Conservation (phyloP, 169 alveolate species). For the Plasmodium inui region DNA sequence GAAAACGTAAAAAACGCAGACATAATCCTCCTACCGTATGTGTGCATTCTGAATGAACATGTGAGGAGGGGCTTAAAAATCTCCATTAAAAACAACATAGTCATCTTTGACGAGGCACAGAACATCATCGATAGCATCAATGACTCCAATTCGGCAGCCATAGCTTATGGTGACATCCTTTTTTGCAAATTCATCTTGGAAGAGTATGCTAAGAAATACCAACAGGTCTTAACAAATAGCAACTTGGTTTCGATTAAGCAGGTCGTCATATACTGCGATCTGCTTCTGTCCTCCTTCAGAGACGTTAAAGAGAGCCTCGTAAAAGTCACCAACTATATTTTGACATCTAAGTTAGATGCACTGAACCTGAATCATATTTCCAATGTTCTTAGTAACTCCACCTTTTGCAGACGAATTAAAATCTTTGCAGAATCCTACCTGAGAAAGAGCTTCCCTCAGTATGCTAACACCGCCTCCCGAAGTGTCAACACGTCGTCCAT, state of each 20-base stretch:
- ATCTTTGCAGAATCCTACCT: constrained; percentile 43
- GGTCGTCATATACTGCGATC: constrained; percentile 31
- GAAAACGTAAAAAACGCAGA: constrained; percentile 82
- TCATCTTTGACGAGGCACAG: constrained; percentile 89
- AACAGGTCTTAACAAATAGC: constrained; percentile 21
- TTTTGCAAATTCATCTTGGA: constrained; percentile 24
- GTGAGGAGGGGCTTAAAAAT: constrained; percentile 75
- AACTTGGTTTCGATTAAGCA: constrained; percentile 48
- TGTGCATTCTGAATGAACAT: constrained; percentile 81
- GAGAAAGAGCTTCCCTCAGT: background rate
- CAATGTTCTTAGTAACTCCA: constrained; percentile 48
- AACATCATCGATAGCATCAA: constrained; percentile 76
- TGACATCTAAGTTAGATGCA: constrained; percentile 64
- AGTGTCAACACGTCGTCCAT: constrained; percentile 41
- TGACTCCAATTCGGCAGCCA: constrained; percentile 14
- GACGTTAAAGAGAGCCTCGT: background rate
- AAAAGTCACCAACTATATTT: constrained; percentile 11
- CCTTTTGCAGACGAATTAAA: constrained; percentile 74
- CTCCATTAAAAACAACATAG: constrained; percentile 65
- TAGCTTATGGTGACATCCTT: constrained; percentile 6
- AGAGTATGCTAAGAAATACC: constrained; percentile 25
- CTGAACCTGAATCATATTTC: constrained; percentile 61
- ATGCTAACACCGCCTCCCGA: background rate
- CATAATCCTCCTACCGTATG: constrained; percentile 84
- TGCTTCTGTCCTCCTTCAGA: constrained; percentile 4